These are phyloP conservation scores for Smittium mucronatum DNA, from an alignment of 371 early-diverging fungal genomes.

Conservation along the genomic window DNA sequence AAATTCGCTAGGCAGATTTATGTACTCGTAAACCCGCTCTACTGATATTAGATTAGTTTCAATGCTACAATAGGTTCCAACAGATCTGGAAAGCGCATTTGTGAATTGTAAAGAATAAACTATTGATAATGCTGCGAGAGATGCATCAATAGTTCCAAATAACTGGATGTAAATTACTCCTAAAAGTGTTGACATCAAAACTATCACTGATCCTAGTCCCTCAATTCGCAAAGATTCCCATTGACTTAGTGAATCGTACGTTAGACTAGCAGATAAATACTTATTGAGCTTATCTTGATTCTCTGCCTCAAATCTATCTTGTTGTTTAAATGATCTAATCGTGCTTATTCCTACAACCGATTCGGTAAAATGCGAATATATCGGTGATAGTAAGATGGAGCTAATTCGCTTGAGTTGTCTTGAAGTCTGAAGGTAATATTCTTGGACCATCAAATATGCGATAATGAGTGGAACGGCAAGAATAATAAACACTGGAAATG, in stretches of 20 bases:
- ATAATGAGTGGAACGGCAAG: conserved; percentile 25
- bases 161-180: background rate
- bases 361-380: conserved; percentile 46
- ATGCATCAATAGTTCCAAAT: background rate
- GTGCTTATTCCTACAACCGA: conserved; percentile 39
- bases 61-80: background rate
- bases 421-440: conserved; percentile 34
- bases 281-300: conserved; percentile 11
- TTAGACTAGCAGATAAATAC: background rate
- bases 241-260: background rate
- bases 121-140: background rate
- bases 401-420: conserved; percentile 57
- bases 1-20: background rate
- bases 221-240: background rate
- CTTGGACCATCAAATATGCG: conserved; percentile 23
- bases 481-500: conserved; percentile 30
- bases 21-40: background rate
- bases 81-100: conserved; percentile 2
- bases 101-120: background rate
- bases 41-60: background rate
- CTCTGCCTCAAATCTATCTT: conserved; percentile 26
- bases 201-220: background rate
- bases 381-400: conserved; percentile 39
- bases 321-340: conserved; percentile 8
- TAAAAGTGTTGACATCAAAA: background rate